Conservation (phyloP, 2,329 filamentous ascomycete species). For the Cercospora citrullina region DNA sequence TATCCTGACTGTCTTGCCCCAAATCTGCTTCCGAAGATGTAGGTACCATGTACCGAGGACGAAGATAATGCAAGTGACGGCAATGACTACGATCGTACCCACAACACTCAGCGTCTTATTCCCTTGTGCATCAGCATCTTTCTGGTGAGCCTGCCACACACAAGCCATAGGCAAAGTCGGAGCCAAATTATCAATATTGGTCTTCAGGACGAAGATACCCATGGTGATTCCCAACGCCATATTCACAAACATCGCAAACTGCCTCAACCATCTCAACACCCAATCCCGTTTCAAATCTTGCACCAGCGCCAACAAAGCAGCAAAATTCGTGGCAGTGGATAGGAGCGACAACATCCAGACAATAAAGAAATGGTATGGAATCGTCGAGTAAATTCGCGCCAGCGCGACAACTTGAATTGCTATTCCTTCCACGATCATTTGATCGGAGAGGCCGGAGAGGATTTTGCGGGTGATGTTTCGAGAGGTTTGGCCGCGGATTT, state of each 20-base stretch:
- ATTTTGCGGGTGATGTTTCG: slow-evolving; percentile 62
- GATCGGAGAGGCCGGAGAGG: slow-evolving; percentile 65
- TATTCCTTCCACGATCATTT: slow-evolving; percentile 68
- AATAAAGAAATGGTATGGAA: slow-evolving; percentile 70
- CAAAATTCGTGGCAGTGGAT: slow-evolving; percentile 65
- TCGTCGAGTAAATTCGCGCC: slow-evolving; percentile 58
- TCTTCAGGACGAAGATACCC: slow-evolving; percentile 59
- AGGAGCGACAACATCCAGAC: slow-evolving; percentile 68
- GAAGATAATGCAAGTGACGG: slow-evolving; percentile 60
- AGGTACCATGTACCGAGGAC: slow-evolving; percentile 64
- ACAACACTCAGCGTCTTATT: slow-evolving; percentile 50
- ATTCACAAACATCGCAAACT: slow-evolving; percentile 66
- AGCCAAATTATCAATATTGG: slow-evolving; percentile 53
- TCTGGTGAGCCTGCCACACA: slow-evolving; percentile 54
- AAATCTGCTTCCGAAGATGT: slow-evolving; percentile 56
- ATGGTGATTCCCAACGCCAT: slow-evolving; percentile 58
- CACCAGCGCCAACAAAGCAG: slow-evolving; percentile 63
- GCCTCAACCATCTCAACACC: slow-evolving; percentile 66
- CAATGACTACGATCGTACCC: slow-evolving; percentile 63
- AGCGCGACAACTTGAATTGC: slow-evolving; percentile 66
- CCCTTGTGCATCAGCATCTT: slow-evolving; percentile 32
- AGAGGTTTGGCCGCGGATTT: slow-evolving; percentile 50
- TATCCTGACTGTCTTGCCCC: slow-evolving; percentile 57
- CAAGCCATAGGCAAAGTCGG: slow-evolving; percentile 61
- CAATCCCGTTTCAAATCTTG: slow-evolving; percentile 67